phyloP scores from a whole-genome alignment of 495 filamentous ascomycete genomes.

The Podospora appendiculata region DNA sequence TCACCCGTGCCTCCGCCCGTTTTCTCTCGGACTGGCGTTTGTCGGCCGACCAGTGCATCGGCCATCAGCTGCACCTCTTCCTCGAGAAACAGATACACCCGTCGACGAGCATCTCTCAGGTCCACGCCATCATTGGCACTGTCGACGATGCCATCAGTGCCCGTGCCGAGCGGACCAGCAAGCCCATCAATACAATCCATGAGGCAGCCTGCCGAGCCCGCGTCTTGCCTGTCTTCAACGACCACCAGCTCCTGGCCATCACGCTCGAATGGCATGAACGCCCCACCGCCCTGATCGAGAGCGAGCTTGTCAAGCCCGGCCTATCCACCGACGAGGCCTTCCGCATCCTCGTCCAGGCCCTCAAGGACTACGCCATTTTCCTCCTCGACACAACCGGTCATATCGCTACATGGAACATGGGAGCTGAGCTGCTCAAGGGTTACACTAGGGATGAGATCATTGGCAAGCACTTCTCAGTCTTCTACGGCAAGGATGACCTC shows the following conservation, averaged over 20 bases:
- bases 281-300: conserved; percentile 16
- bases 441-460: conserved; percentile 51
- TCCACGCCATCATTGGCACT: conserved; percentile 28
- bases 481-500: conserved; percentile 52
- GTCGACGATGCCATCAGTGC: conserved; percentile 40
- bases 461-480: conserved; percentile 55
- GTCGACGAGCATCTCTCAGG: conserved; percentile 23
- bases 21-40: conserved; percentile 33
- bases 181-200: conserved; percentile 11
- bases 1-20: conserved; percentile 43
- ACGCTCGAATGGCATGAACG: conserved; percentile 39
- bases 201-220: conserved; percentile 32
- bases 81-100: conserved; percentile 23
- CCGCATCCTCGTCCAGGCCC: conserved; percentile 53
- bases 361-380: conserved; percentile 63
- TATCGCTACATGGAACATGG: conserved; percentile 56
- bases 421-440: conserved; percentile 52
- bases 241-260: conserved; percentile 40
- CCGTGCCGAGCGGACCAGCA: conserved; percentile 20
- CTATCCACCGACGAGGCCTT: conserved; percentile 46
- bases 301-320: conserved; percentile 36
- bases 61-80: conserved; percentile 35
- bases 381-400: conserved; percentile 52
- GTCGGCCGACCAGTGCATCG: conserved; percentile 31
- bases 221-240: conserved; percentile 42